Percentiles rank a stretch among this genome's conserved stretches.
Evolutionary conservation across 73 alveolate genomes (phyloP).

Genomic region (Tetrahymena borealis): DNA sequence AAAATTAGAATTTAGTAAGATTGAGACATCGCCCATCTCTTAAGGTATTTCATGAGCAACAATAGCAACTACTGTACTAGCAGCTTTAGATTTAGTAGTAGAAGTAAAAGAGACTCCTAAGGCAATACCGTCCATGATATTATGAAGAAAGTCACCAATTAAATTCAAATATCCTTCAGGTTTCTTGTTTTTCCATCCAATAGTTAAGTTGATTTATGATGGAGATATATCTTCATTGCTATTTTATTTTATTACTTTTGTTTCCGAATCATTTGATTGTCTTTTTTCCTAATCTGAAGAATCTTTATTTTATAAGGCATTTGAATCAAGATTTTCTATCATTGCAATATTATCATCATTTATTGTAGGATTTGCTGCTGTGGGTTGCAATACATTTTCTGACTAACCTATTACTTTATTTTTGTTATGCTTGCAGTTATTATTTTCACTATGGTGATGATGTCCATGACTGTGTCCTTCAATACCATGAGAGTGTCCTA

Average conservation of each 20-base stretch:
- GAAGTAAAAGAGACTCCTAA: conserved; percentile 26
- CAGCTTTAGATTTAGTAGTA: background rate
- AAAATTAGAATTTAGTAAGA: conserved; percentile 5
- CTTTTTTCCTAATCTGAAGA: background rate
- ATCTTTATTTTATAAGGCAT: background rate
- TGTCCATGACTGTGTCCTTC: conserved; percentile 1
- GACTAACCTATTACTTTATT: background rate
- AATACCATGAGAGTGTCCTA: background rate
- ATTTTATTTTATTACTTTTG: background rate
- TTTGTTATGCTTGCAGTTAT: background rate
- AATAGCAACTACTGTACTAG: conserved; percentile 23
- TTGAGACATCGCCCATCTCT: conserved; percentile 37
- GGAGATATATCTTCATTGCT: background rate
- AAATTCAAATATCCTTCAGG: conserved; percentile 28
- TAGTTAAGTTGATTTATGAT: background rate
- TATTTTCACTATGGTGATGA: background rate
- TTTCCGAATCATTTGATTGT: background rate
- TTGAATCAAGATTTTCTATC: too few relatives aligned
- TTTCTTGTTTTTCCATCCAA: conserved; percentile 21
- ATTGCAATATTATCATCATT: too few relatives aligned
- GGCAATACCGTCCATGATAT: conserved; percentile 38
- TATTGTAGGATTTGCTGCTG: too few relatives aligned
- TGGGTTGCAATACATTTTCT: too few relatives aligned
- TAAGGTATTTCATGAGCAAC: conserved; percentile 39
- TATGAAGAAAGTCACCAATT: conserved; percentile 27